Evolutionary conservation across 768 basidiomycete genomes (phyloP), one percentile per base, ranked within the genome.

Genomic region (Ephemerocybe angulata): DNA sequence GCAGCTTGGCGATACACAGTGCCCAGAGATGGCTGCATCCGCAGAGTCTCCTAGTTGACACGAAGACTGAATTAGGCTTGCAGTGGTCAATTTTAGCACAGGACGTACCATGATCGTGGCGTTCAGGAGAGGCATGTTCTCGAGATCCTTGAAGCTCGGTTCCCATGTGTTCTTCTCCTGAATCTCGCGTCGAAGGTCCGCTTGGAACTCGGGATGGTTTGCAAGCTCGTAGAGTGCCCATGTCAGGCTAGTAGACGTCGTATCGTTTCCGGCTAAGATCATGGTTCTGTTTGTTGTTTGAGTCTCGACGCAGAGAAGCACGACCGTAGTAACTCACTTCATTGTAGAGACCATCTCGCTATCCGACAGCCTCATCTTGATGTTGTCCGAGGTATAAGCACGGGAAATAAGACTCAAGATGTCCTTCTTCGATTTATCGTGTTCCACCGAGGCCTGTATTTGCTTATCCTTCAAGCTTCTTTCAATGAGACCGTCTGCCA

Each of bases 151-250:
- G 15, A 73, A 72, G 5, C 72, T 75, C 43, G 82, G 74, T 50
- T 77, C 76, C 38, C 67, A 62, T 50, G 63, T 72, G 46, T 67
- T 76, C 44, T 70, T 73, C 49, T 62, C 71, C 60, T 63, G 68
- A 42, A 72, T 70, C 30, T 61, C 62, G 43, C 59, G 60, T 60
- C 90, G 81, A 21, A 92, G 79, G 44, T 74, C 77, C 2, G 69
- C 67, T 63, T 93, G 89, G 2, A 83, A 66, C 19, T 81, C 72
- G 0, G 79, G 83, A 57, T 83, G 69, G 37, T 72, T 76, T 3
- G 85, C 78, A 3, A 93, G 74, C 59, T 85, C 83, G 52, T 85
- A 72, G 7, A 90, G 67, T 6, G 80, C 75, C 85, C 86, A 90
- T 52, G 76, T 74, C 28, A 86, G 50, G 1, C 78, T 74, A 33